A percentile compares a stretch with the other conserved stretches of the same genome.
Evolutionary conservation across 441 rosid genomes (phyloP).

Genomic region (Melastoma candidum): DNA sequence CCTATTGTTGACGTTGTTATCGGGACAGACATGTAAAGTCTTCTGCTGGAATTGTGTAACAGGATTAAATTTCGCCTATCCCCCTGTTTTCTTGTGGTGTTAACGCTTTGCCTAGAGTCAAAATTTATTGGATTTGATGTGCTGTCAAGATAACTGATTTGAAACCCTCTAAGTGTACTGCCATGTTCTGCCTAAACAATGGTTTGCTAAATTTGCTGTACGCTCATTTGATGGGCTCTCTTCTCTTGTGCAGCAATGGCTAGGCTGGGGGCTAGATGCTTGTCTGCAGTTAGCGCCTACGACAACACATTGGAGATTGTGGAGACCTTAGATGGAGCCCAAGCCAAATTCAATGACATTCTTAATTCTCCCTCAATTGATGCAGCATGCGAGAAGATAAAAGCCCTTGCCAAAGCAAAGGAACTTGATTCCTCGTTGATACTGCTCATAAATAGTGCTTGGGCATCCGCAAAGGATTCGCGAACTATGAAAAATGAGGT

Average conservation of each 20-base stretch:
- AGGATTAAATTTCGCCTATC: too few species aligned
- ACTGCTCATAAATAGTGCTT: constrained; percentile 68
- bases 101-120: too few species aligned
- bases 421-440: constrained; percentile 85
- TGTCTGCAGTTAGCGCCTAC: constrained; percentile 74
- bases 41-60: too few species aligned
- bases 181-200: not conserved
- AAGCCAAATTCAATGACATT: constrained; percentile 78
- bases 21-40: too few species aligned
- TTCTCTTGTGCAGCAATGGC: constrained; percentile 47
- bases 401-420: constrained; percentile 76
- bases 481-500: constrained; percentile 67
- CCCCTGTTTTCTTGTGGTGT: too few species aligned
- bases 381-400: constrained; percentile 79
- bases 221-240: too few species aligned
- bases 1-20: too few species aligned
- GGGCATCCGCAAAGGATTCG: constrained; percentile 87
- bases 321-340: constrained; percentile 69
- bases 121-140: too few species aligned
- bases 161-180: not conserved
- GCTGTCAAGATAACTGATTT: too few species aligned
- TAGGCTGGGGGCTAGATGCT: constrained; percentile 73
- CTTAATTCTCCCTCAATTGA: constrained; percentile 72
- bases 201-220: not conserved
- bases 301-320: constrained; percentile 65